Evolutionary conservation across 257 asterid genomes (phyloP), one percentile per base, ranked within the genome.

Genomic region (Nicotiana knightiana): DNA sequence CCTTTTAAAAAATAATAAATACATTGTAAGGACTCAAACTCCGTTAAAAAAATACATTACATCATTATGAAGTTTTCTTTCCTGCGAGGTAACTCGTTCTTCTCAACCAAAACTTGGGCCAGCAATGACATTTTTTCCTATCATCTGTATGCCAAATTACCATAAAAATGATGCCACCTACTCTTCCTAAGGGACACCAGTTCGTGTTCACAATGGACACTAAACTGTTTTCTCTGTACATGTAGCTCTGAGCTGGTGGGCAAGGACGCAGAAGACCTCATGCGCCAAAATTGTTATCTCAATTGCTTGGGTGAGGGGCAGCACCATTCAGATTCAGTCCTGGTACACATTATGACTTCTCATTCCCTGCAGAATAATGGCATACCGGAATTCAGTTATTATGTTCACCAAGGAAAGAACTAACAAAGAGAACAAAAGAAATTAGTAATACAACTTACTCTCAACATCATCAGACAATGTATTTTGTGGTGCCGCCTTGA

Each of bases 401-500:
- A 39, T 39, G 71, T 67, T 70, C 76, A 35, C 24, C 15, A 77
- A 57, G 9, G 79, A 53, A 43, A 76, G 70, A 75, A 5, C 10
- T 58, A 54, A 78, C 32, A 82, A n/a, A 79, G 16, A 13, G 6
- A 61, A 35, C 2, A 78, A 82, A 6, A 7, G 4, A 53, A 26
- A 53, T 43, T 43, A 43, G 51, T 9, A 13, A 21, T 51, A 62
- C 11, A 57, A 84, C 83, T 88, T 89, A 92, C 98, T 92, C 82
- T 88, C 86, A 9, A 35, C 87, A 39, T 33, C 86, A 10, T 83
- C 83, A 33, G 81, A 64, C 51, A 7, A 53, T 62, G 90, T 30
- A 85, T 48, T 86, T 79, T 82, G 87, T 82, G 89, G 94, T 35
- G 88, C 81, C 85, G 86, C 88, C 46, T 76, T 81, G 16, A 88